Evolutionary conservation across 148 eudicot species (phyloP).

Genomic region (Polygonum maritimum): DNA sequence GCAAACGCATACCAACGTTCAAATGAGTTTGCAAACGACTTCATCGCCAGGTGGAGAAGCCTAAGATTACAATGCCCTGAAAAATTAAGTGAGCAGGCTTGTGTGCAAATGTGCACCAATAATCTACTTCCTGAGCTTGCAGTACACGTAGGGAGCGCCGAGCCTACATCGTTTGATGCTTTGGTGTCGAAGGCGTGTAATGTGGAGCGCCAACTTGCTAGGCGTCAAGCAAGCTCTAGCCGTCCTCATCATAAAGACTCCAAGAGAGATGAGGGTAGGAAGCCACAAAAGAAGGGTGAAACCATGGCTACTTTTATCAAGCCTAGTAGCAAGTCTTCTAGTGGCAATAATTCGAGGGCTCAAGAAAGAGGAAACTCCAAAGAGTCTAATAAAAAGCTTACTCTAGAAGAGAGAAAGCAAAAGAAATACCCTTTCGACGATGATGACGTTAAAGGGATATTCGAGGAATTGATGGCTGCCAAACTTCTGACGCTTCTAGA

Average conservation of each 20-base stretch:
- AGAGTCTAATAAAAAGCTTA: neutral
- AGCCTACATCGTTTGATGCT: neutral
- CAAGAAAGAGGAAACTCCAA: neutral
- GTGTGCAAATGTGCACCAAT: neutral
- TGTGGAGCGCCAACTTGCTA: neutral
- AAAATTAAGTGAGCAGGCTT: neutral
- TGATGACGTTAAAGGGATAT: too few species aligned
- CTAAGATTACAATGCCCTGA: neutral
- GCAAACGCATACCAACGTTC: neutral
- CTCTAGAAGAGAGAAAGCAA: neutral
- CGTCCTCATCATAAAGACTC: neutral
- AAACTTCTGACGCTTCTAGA: too few species aligned
- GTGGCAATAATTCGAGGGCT: neutral
- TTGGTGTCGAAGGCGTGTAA: neutral
- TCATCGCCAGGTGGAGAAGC: neutral
- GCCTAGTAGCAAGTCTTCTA: neutral
- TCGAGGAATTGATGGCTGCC: too few species aligned
- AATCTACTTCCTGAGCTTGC: neutral
- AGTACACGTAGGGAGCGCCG: neutral
- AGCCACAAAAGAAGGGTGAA: neutral
- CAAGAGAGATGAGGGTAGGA: too few species aligned
- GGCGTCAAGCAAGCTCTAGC: neutral
- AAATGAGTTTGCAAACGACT: neutral
- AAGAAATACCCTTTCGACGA: neutral
- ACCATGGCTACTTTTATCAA: neutral